phyloP scores from a whole-genome alignment of 495 filamentous ascomycete genomes.

The Oidiodendron maius region DNA sequence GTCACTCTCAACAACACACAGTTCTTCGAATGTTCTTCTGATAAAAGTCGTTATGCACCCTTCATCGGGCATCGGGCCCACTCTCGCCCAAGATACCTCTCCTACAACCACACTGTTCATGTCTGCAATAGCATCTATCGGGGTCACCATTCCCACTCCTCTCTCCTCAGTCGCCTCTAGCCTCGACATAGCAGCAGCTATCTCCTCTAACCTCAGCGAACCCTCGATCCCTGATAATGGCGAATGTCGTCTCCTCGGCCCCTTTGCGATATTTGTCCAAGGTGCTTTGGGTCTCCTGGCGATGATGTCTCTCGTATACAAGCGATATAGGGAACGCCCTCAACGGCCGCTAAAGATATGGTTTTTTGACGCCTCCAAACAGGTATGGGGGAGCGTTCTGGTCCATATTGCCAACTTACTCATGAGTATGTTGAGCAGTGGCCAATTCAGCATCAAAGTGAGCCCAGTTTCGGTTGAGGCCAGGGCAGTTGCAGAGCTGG shows the following conservation, averaged over 20 bases:
- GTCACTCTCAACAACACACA: too few species aligned
- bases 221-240: slow-evolving; percentile 11
- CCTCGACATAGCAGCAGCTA: slow-evolving; percentile 25
- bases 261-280: slow-evolving; percentile 86
- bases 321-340: slow-evolving; percentile 85
- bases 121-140: slow-evolving; percentile 13
- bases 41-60: slow-evolving; percentile 20
- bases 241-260: slow-evolving; percentile 78
- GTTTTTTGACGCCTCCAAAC: slow-evolving; percentile 95
- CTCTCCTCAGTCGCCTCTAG: slow-evolving; percentile 22
- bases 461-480: slow-evolving; percentile 13
- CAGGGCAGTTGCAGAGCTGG: slow-evolving; percentile 1
- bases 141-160: slow-evolving; percentile 24
- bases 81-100: slow-evolving; percentile 12
- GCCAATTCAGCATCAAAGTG: slow-evolving; percentile 47
- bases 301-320: slow-evolving; percentile 80
- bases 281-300: slow-evolving; percentile 80
- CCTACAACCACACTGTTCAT: slow-evolving; percentile 21
- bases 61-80: slow-evolving; percentile 20
- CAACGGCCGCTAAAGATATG: slow-evolving; percentile 91
- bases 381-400: slow-evolving; percentile 90
- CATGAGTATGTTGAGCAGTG: slow-evolving; percentile 91
- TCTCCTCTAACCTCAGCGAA: slow-evolving; percentile 7
- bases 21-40: too few species aligned
- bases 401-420: slow-evolving; percentile 87